Evolutionary conservation across 2,329 filamentous ascomycete species (phyloP).

Genomic region (Xylariales sp.): DNA sequence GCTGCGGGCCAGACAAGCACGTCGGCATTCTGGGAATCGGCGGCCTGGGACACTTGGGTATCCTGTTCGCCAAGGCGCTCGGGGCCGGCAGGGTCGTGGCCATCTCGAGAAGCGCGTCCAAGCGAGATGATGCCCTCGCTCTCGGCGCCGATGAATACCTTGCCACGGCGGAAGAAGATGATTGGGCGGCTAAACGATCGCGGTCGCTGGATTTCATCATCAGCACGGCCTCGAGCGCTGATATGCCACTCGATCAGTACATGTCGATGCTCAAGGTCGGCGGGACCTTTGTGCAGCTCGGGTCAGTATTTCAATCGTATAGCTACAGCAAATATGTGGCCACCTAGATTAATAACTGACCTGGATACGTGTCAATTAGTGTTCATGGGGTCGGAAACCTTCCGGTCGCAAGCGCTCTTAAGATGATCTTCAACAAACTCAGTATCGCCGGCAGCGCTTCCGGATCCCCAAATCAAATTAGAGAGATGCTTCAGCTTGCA

Average conservation of each 20-base stretch:
- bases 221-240: not conserved
- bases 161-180: constrained; percentile 35
- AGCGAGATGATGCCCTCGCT: constrained; percentile 50
- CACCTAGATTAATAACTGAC: too few relatives aligned
- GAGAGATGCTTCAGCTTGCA: not conserved
- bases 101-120: constrained; percentile 54
- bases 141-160: constrained; percentile 60
- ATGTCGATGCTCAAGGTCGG: constrained; percentile 49
- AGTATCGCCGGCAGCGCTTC: not conserved
- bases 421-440: not conserved
- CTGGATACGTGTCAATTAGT: too few relatives aligned
- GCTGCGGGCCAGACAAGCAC: constrained; percentile 73
- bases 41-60: constrained; percentile 66
- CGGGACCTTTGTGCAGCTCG: constrained; percentile 59
- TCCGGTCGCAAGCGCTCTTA: not conserved
- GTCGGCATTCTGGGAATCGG: constrained; percentile 71
- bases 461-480: not conserved
- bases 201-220: not conserved
- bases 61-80: constrained; percentile 66
- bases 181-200: not conserved
- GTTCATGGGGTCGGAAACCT: too few relatives aligned
- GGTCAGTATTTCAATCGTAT: too few relatives aligned
- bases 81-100: constrained; percentile 61
- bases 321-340: too few relatives aligned
- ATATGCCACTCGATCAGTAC: constrained; percentile 55